phyloP scores from a whole-genome alignment of 495 filamentous ascomycete species.

The Penicillium steckii region DNA sequence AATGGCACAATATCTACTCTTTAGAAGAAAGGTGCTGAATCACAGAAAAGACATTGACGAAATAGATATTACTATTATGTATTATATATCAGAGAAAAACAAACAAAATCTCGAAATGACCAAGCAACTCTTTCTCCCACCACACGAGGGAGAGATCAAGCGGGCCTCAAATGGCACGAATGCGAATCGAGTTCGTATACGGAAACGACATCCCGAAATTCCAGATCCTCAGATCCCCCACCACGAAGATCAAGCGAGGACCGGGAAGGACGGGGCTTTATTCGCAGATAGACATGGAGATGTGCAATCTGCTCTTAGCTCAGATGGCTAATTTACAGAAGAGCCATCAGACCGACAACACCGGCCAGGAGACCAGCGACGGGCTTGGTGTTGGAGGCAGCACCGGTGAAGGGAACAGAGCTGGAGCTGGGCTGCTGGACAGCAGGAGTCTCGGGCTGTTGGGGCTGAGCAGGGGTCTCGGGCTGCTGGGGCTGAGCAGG shows the following conservation, averaged over 20 bases:
- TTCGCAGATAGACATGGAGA: not conserved
- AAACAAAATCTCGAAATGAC: slow-evolving; percentile 28
- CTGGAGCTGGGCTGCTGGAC: slow-evolving; percentile 4
- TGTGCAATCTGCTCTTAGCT: not conserved
- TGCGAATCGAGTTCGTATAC: slow-evolving; percentile 8
- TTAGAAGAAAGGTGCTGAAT: not conserved
- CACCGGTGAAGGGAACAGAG: slow-evolving; percentile 29
- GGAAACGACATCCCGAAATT: slow-evolving; percentile 4
- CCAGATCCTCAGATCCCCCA: slow-evolving; percentile 12
- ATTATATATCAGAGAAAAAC: slow-evolving; percentile 11
- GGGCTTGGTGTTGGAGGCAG: slow-evolving; percentile 35
- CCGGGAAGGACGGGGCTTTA: slow-evolving; percentile 1
- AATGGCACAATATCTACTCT: no score
- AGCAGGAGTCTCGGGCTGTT: slow-evolving; percentile 5
- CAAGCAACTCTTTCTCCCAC: slow-evolving; percentile 20
- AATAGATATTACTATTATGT: slow-evolving; percentile 28
- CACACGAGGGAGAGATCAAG: slow-evolving; percentile 8
- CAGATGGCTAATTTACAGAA: slow-evolving; percentile 32
- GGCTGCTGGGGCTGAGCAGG: slow-evolving; percentile 1
- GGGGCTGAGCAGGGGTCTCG: slow-evolving; percentile 4
- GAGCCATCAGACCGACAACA: slow-evolving; percentile 39
- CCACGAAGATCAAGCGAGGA: slow-evolving; percentile 17
- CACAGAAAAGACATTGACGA: not conserved
- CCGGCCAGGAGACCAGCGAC: slow-evolving; percentile 37
- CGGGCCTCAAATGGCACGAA: slow-evolving; percentile 12